Conservation (phyloP, 352 stramenopile genomes). For the Phytophthora uliginosa region DNA sequence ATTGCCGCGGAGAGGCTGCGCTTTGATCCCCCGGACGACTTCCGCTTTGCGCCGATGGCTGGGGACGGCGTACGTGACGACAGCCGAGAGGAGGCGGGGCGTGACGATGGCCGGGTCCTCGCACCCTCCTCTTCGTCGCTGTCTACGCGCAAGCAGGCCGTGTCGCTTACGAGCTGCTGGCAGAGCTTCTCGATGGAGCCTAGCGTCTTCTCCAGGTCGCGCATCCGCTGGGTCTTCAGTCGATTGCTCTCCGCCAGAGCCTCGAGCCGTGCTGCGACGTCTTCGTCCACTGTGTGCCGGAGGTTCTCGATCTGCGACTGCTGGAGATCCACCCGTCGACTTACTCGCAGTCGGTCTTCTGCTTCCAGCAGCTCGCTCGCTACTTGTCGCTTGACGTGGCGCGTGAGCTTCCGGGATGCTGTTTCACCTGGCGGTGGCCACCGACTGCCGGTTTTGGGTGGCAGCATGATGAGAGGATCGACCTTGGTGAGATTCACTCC, state of each 20-base stretch:
- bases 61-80: conserved; percentile 14
- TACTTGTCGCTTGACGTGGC: conserved; percentile 55
- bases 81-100: conserved; percentile 7
- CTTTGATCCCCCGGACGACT: conserved; percentile 19
- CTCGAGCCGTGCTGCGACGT: conserved; percentile 54
- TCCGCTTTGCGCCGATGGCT: conserved; percentile 9
- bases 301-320: conserved; percentile 61
- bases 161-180: conserved; percentile 67
- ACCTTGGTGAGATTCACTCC: conserved; percentile 53
- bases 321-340: conserved; percentile 47
- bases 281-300: conserved; percentile 49
- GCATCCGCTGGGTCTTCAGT: conserved; percentile 65
- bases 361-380: conserved; percentile 34
- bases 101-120: conserved; percentile 14
- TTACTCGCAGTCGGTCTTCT: conserved; percentile 37
- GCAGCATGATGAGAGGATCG: conserved; percentile 58
- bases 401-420: conserved; percentile 61
- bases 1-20: conserved; percentile 46
- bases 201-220: conserved; percentile 69
- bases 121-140: conserved; percentile 30
- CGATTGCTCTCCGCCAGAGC: conserved; percentile 64
- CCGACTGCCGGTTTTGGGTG: neutral
- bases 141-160: conserved; percentile 48
- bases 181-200: conserved; percentile 75
- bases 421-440: conserved; percentile 9